Evolutionary conservation across 2,329 filamentous ascomycete genomes (phyloP), one percentile per base, ranked within the genome.

Genomic region (Blastomyces silverae): DNA sequence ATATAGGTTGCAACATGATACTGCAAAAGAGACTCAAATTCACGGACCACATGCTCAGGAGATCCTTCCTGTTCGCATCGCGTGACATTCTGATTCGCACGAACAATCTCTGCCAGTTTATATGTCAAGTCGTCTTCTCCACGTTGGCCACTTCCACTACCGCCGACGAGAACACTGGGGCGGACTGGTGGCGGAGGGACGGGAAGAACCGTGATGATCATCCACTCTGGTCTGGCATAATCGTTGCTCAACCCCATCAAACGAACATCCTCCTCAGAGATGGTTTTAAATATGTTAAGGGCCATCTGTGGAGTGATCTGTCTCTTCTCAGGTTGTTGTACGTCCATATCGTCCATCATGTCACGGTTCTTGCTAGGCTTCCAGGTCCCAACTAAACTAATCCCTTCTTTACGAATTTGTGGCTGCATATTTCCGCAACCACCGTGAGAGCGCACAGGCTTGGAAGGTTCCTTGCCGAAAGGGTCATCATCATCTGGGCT

Each of bases 101-200:
- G 92, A 71, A 99, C 94, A 72, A 99, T 97, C 78, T 99, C 94
- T 73, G 92, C 92, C 42, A 99, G 83, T 80, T 99, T 99, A 85
- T 97, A 99, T 0, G 94, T 99, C 84, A 99, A 85, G 83, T 99
- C 95, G 77, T 99, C 94, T 79, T 99, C 94, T 75, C 94, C 94
- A 68, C 94, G 89, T 82, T 93, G 88, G 68, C 94, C 94, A 69
- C 91, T 90, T 63, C 91, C 90, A 55, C 91, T 96, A 62, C 94
- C 92, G 73, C 97, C 95, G 81, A 97, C 93, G 28, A 93, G 95
- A 71, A 99, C 96, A 83, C 92, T 97, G 5, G 94, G 94, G 64
- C 94, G 89, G 48, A 99, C 95, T 2, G 94, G 92, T 59, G 94
- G 94, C 2, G 94, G 94, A 0, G 94, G 94, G 0, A 99, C 95